A percentile compares a stretch with the other conserved stretches of the same genome.
phyloP scores from a whole-genome alignment of 768 basidiomycete species.

The Lentinula aciculospora region DNA sequence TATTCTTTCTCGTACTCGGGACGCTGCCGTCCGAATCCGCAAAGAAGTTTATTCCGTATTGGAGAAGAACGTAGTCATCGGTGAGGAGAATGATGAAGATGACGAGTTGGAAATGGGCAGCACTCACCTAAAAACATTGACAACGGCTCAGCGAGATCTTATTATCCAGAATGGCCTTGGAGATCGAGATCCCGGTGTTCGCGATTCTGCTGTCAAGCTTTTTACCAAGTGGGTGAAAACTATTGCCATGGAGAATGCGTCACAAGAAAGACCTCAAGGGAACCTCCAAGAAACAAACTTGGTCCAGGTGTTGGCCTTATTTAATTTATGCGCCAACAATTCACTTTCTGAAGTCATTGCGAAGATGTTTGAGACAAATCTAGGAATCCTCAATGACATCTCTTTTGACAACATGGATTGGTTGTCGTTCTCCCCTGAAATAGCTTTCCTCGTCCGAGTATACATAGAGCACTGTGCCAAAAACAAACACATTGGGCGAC shows the following conservation, averaged over 20 bases:
- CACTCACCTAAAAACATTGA: conserved; percentile 60
- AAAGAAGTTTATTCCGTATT: conserved; percentile 65
- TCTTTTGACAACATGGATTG: conserved; percentile 79
- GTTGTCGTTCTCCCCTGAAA: conserved; percentile 65
- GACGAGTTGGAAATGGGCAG: conserved; percentile 33
- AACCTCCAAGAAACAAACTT: conserved; percentile 22
- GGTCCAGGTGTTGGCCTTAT: conserved; percentile 46
- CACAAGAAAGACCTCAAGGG: conserved; percentile 23
- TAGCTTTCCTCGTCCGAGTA: conserved; percentile 75
- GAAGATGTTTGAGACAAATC: conserved; percentile 61
- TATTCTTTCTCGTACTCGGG: conserved; percentile 73
- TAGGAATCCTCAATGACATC: conserved; percentile 61
- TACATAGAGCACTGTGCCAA: conserved; percentile 72
- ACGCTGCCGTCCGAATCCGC: conserved; percentile 70
- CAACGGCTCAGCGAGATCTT: conserved; percentile 67
- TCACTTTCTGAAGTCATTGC: conserved; percentile 69
- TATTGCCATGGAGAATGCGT: conserved; percentile 25
- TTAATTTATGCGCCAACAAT: conserved; percentile 50
- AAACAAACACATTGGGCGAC: conserved; percentile 49
- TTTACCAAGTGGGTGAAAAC: conserved; percentile 73
- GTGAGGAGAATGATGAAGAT: conserved; percentile 10
- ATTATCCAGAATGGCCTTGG: conserved; percentile 80
- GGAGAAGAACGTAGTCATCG: conserved; percentile 28
- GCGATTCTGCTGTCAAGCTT: conserved; percentile 66
- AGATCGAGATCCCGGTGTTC: conserved; percentile 74